Percentiles rank a stretch among this genome's conserved stretches.
phyloP scores from a whole-genome alignment of 1,284 basidiomycete genomes.

The Moniliella sp. region DNA sequence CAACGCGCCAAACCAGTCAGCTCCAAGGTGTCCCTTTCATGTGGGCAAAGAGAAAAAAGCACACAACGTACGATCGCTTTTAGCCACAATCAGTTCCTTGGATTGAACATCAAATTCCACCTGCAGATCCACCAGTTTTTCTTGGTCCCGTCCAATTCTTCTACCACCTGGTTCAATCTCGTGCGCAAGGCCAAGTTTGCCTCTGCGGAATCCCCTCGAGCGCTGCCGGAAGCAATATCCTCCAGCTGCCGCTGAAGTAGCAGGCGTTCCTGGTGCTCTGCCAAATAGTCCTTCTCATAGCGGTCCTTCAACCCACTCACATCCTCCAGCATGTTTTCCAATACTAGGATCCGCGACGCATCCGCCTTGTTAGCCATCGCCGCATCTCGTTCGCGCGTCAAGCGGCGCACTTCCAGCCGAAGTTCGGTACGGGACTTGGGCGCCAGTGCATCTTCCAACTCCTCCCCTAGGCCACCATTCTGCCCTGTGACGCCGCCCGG shows the following conservation, averaged over 20 bases:
- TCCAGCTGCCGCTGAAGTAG: constrained; percentile 61
- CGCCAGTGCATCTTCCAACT: constrained; percentile 60
- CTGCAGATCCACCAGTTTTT: constrained; percentile 50
- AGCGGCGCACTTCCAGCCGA: constrained; percentile 58
- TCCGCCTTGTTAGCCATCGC: constrained; percentile 54
- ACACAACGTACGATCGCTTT: constrained; percentile 53
- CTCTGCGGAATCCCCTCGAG: too few species aligned
- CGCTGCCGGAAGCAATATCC: constrained; percentile 48
- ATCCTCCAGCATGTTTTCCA: constrained; percentile 75
- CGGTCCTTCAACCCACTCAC: constrained; percentile 66
- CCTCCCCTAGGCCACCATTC: constrained; percentile 45
- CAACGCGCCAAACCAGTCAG: constrained; percentile 2
- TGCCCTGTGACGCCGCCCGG: background rate
- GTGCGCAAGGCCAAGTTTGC: constrained; percentile 67
- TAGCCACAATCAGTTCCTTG: constrained; percentile 57
- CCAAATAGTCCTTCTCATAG: constrained; percentile 70
- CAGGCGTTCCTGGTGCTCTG: constrained; percentile 60
- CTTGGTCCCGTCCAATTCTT: constrained; percentile 53
- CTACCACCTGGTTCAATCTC: constrained; percentile 63
- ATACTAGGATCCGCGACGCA: constrained; percentile 50
- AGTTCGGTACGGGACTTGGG: constrained; percentile 65
- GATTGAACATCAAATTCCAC: constrained; percentile 47
- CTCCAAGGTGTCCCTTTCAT: background rate
- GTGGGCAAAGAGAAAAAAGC: background rate
- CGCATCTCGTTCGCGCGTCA: constrained; percentile 60